phyloP scores from a whole-genome alignment of 108 stramenopile species.

The Thalassiosira profunda region DNA sequence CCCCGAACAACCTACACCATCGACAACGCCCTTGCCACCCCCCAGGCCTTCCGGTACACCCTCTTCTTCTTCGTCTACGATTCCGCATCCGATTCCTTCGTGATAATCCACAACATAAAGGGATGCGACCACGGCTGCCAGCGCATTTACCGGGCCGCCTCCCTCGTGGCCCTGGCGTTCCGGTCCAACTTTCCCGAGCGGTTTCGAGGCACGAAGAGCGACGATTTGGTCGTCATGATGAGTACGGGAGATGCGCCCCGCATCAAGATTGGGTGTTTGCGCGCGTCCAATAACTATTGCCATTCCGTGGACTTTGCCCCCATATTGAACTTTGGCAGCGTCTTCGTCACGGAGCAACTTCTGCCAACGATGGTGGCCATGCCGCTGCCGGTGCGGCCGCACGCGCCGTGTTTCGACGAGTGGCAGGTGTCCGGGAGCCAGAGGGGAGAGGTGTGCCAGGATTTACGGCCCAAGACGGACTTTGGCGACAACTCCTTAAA shows the following conservation, averaged over 20 bases:
- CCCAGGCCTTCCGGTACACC: constrained; percentile 24
- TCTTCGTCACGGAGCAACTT: constrained; percentile 6
- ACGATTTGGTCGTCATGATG: constrained; percentile 28
- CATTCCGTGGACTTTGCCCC: constrained; percentile 18
- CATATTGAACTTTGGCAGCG: constrained; percentile 42
- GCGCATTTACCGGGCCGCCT: constrained; percentile 32
- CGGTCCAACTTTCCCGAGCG: constrained; percentile 43
- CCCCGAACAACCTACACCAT: constrained; percentile 34
- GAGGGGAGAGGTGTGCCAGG: constrained; percentile 17
- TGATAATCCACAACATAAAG: constrained; percentile 22
- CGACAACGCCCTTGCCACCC: constrained; percentile 15
- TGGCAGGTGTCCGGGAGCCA: constrained; percentile 19
- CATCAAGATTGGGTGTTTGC: constrained; percentile 11
- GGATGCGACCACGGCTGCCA: constrained; percentile 35
- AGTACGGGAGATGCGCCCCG: constrained; percentile 40
- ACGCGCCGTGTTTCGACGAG: constrained; percentile 29
- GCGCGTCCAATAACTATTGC: constrained; percentile 5
- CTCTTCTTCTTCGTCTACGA: constrained; percentile 44
- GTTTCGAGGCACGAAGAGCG: constrained; percentile 2
- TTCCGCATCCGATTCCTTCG: constrained; percentile 25
- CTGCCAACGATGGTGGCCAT: constrained; percentile 41
- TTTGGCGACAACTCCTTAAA: constrained; percentile 2
- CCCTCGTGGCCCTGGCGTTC: constrained; percentile 25
- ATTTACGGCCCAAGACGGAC: constrained; percentile 13
- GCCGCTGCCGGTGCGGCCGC: constrained; percentile 37